Conservation (phyloP, 176 grass and related monocot species). For the Avena eriantha region DNA sequence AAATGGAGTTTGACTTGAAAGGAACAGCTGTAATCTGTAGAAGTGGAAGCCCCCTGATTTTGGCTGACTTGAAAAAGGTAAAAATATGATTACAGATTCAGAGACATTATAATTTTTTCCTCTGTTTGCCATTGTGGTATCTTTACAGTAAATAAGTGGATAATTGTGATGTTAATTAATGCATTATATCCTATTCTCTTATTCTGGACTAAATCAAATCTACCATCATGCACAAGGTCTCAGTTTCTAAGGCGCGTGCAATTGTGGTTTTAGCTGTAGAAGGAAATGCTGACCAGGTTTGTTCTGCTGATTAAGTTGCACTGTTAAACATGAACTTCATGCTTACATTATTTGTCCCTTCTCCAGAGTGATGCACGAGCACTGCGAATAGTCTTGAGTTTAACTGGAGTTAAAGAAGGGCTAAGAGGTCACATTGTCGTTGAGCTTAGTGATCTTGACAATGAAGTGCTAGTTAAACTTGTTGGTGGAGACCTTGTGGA, state of each 20-base stretch:
- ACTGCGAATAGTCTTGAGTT: conserved; percentile 73
- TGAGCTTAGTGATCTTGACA: conserved; percentile 82
- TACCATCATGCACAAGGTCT: conserved; percentile 59
- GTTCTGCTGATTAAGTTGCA: conserved; percentile 29
- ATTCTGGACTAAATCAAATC: conserved; percentile 43
- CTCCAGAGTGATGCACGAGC: conserved; percentile 80
- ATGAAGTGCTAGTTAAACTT: conserved; percentile 87
- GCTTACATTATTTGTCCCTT: conserved; percentile 11
- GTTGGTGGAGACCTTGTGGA: conserved; percentile 85
- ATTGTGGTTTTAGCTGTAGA: conserved; percentile 80
- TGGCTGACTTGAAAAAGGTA: conserved; percentile 86
- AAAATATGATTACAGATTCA: conserved; percentile 4
- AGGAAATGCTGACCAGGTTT: conserved; percentile 85
- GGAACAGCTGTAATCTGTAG: conserved; percentile 85
- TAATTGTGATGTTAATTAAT: conserved; percentile 42
- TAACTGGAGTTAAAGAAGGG: conserved; percentile 88
- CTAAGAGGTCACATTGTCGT: conserved; percentile 83
- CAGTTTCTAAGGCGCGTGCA: conserved; percentile 81
- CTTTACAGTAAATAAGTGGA: background rate
- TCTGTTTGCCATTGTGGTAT: conserved; percentile 13
- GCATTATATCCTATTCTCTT: background rate
- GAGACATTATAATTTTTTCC: background rate
- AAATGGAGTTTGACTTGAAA: conserved; percentile 90
- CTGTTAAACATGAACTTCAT: background rate
- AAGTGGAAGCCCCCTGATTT: conserved; percentile 81